A percentile compares a stretch with the other conserved stretches of the same genome.
Conservation (phyloP, 305 asterid species). For the Ilex paraguariensis region DNA sequence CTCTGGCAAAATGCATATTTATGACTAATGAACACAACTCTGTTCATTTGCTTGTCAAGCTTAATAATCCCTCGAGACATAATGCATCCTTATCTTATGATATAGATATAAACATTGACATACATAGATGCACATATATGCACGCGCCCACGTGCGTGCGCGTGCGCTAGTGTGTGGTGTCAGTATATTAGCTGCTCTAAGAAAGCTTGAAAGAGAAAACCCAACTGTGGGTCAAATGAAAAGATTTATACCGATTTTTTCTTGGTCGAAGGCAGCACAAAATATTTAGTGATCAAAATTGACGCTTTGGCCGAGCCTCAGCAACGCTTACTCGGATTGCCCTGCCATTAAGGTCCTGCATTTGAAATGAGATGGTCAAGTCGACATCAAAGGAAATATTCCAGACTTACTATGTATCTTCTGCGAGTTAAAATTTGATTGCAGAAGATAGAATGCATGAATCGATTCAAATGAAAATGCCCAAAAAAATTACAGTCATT, state of each 20-base stretch:
- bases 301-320: conserved; percentile 57
- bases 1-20: no score
- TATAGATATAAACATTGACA: no score
- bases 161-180: no score
- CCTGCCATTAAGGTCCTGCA: conserved; percentile 4
- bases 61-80: neutral
- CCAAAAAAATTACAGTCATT: neutral
- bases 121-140: no score
- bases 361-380: neutral
- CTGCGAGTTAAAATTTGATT: neutral
- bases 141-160: no score
- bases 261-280: conserved; percentile 1
- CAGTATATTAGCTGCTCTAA: neutral
- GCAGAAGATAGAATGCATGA: neutral
- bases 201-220: conserved; percentile 5
- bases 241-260: conserved; percentile 5
- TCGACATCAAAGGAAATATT: neutral
- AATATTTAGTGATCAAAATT: conserved; percentile 18
- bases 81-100: no score
- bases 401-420: neutral
- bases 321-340: neutral
- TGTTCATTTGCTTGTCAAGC: neutral
- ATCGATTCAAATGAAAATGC: neutral
- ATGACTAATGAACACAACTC: no score
- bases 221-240: neutral